These are phyloP conservation scores for Dipodascus albidus DNA, from an alignment of 805 yeast species.

Conservation along the genomic window DNA sequence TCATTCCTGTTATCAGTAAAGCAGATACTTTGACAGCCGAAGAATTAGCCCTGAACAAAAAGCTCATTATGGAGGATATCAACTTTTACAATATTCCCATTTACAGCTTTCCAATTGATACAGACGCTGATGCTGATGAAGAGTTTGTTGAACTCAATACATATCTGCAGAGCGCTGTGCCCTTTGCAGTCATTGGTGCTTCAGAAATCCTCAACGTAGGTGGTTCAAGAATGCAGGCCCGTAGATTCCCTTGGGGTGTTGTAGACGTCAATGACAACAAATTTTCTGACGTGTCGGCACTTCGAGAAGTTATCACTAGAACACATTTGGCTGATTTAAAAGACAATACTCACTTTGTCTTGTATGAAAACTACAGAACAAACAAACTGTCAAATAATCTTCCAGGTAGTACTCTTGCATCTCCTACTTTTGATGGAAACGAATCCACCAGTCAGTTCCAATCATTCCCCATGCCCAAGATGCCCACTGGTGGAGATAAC, in stretches of 20 bases:
- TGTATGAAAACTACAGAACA: slow-evolving; percentile 85
- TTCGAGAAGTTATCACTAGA: slow-evolving; percentile 69
- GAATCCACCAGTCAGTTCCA: slow-evolving; percentile 12
- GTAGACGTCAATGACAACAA: slow-evolving; percentile 58
- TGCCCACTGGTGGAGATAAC: slow-evolving; percentile 10
- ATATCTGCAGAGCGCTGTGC: slow-evolving; percentile 49
- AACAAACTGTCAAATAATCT: slow-evolving; percentile 62
- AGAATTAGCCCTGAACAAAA: slow-evolving; percentile 65
- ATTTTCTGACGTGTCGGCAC: slow-evolving; percentile 65
- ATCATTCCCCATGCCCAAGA: slow-evolving; percentile 5
- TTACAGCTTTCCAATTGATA: slow-evolving; percentile 54
- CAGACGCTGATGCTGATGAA: slow-evolving; percentile 37
- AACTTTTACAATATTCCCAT: slow-evolving; percentile 58
- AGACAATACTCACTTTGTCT: slow-evolving; percentile 75
- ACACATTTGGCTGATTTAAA: slow-evolving; percentile 82
- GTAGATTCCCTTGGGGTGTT: slow-evolving; percentile 52
- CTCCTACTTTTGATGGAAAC: slow-evolving; percentile 10
- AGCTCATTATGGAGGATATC: slow-evolving; percentile 65
- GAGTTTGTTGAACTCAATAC: slow-evolving; percentile 53
- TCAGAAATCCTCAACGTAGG: slow-evolving; percentile 20
- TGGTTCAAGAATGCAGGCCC: slow-evolving; percentile 31
- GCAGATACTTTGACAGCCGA: slow-evolving; percentile 75
- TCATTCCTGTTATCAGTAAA: slow-evolving; percentile 78
- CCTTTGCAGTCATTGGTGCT: slow-evolving; percentile 54
- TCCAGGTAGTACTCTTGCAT: slow-evolving; percentile 7